Evolutionary conservation across 345 rosid genomes (phyloP), one percentile per base, ranked within the genome.

Genomic region (Euphorbia tirucalli): DNA sequence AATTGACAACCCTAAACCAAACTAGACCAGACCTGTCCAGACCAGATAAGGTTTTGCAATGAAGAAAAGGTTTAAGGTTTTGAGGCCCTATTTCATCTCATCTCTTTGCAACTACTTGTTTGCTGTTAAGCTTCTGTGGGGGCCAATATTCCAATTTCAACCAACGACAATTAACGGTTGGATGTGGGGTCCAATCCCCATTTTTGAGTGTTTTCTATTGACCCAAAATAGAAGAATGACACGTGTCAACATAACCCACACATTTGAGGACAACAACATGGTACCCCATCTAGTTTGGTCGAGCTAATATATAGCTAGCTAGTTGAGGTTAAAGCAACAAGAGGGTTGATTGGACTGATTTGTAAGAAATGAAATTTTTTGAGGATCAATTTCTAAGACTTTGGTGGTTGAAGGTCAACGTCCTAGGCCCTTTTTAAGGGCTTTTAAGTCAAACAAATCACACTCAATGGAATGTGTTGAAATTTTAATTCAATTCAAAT

Each of bases 101-200:
- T 49, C 28, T 27, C 49, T 50, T 15, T n/a, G n/a, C 72, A 32
- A 57, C 72, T 48, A 54, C n/a, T 49, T 74, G 75, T 48, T 74
- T 61, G 71, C 62, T 25, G 74, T 22, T 39, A 22, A 58, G 75
- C 54, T 77, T 57, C 41, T 14, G 59, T 67, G 72, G 74, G n/a
- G 37, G 22, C 25, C 39, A 68, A 56, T 41, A 2, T 41, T 41
- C 46, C 39, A 57, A 46, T 46, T 56, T 61, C 70, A 78, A 76
- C 77, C 75, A 72, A 69, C 79, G 68, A 67, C 71, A 68, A 59
- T 11, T 66, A 73, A 74, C 76, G 44, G 80, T 63, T 44, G 61
- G 65, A 11, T 66, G 70, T 30, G 60, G 54, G 61, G 70, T 3
- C 61, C 3, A 3, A n/a, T n/a, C n/a, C n/a, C 43, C 48, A 2